Percentiles rank a stretch among this genome's conserved stretches.
Conservation (phyloP, 768 basidiomycete species). For the Suillus decipiens region DNA sequence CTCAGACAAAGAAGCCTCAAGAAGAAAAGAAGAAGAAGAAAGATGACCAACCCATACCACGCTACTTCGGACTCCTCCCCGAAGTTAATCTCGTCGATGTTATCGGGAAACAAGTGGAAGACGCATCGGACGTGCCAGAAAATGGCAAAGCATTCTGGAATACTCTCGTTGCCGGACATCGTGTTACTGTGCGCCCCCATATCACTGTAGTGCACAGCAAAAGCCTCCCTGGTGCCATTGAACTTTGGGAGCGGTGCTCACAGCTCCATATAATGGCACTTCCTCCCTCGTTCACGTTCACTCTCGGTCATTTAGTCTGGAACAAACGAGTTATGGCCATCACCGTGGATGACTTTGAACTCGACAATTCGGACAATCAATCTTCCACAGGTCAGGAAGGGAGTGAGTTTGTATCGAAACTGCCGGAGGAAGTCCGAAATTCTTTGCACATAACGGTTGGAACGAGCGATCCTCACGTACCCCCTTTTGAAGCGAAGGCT, state of each 20-base stretch:
- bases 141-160: not conserved
- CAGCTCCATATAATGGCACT: slow-evolving; percentile 18
- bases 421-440: slow-evolving; percentile 48
- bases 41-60: not conserved
- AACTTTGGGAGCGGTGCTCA: slow-evolving; percentile 45
- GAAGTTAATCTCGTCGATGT: not conserved
- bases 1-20: not conserved
- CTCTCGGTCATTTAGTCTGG: slow-evolving; percentile 33
- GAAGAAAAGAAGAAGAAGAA: not conserved
- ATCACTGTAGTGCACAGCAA: slow-evolving; percentile 57
- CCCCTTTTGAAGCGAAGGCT: slow-evolving; percentile 67
- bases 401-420: slow-evolving; percentile 44
- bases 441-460: slow-evolving; percentile 89
- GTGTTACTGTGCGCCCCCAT: not conserved
- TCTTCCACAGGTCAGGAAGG: slow-evolving; percentile 38
- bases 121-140: not conserved
- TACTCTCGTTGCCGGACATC: not conserved
- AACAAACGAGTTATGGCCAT: slow-evolving; percentile 81
- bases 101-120: not conserved
- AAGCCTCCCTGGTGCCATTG: slow-evolving; percentile 33
- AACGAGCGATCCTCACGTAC: slow-evolving; percentile 51
- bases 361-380: slow-evolving; percentile 30
- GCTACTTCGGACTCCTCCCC: not conserved
- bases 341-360: slow-evolving; percentile 60
- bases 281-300: slow-evolving; percentile 62